Percentiles rank a stretch among this genome's conserved stretches.
phyloP scores from a whole-genome alignment of 352 stramenopile genomes.

The Thalassiosira sp. region DNA sequence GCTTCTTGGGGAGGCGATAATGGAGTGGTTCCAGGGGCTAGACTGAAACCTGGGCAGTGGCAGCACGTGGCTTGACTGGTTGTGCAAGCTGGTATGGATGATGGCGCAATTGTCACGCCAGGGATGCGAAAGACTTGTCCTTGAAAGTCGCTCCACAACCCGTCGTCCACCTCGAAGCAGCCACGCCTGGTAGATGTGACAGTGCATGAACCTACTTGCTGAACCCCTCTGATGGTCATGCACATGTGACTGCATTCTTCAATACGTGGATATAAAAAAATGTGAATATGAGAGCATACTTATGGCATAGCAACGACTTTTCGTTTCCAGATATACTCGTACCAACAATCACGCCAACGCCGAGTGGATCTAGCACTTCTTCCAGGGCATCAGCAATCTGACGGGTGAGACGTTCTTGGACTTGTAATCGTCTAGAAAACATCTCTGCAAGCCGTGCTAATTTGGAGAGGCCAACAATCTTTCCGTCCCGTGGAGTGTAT shows the following conservation, averaged over 20 bases:
- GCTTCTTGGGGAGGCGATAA: no score
- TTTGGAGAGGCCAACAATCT: slow-evolving; percentile 97
- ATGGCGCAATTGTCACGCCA: no score
- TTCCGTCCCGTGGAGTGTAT: slow-evolving; percentile 85
- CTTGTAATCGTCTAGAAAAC: slow-evolving; percentile 94
- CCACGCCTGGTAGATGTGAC: slow-evolving; percentile 96
- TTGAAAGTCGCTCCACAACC: slow-evolving; percentile 83
- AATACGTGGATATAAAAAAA: no score
- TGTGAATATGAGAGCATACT: no score
- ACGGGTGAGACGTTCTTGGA: slow-evolving; percentile 98
- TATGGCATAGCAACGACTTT: no score
- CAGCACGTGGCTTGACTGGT: no score
- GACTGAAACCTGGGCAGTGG: no score
- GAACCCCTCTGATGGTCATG: slow-evolving; percentile 99
- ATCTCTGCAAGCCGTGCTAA: slow-evolving; percentile 97
- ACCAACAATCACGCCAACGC: slow-evolving; percentile 95
- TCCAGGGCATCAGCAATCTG: slow-evolving; percentile 98
- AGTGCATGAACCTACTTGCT: slow-evolving; percentile 95
- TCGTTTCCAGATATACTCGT: no score
- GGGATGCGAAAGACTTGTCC: not conserved
- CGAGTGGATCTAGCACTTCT: slow-evolving; percentile 93
- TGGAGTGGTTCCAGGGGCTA: no score
- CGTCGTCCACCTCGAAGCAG: slow-evolving; percentile 93
- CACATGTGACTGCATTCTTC: slow-evolving; percentile 98
- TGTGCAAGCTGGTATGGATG: no score